phyloP scores from a whole-genome alignment of 352 stramenopile genomes.

The Phytophthora parvispora region DNA sequence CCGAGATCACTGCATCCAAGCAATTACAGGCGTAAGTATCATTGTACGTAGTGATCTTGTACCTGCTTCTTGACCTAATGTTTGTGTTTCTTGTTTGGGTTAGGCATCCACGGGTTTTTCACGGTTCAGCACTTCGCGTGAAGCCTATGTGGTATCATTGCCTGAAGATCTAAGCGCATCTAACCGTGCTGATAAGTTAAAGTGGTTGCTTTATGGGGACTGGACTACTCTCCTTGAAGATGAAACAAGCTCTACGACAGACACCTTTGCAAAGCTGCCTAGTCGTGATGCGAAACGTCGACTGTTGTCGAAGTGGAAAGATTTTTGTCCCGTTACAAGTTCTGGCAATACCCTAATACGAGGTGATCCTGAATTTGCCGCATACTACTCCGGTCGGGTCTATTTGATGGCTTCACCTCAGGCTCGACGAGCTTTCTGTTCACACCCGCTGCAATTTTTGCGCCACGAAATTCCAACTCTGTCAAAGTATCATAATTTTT shows the following conservation, averaged over 20 bases:
- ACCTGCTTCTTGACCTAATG: conserved; percentile 2
- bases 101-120: conserved; percentile 61
- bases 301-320: conserved; percentile 62
- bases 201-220: conserved; percentile 72
- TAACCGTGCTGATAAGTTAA: conserved; percentile 59
- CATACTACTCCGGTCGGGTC: conserved; percentile 51
- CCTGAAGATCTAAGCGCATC: conserved; percentile 46
- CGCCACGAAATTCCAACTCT: conserved; percentile 33
- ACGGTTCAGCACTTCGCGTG: conserved; percentile 49
- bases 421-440: conserved; percentile 50
- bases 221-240: conserved; percentile 44
- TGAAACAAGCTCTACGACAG: conserved; percentile 3
- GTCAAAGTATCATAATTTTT: conserved; percentile 39
- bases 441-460: conserved; percentile 59
- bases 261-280: conserved; percentile 27
- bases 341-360: conserved; percentile 26
- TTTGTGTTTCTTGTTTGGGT: neutral
- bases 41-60: neutral
- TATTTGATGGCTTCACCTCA: conserved; percentile 59
- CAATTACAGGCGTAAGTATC: conserved; percentile 66
- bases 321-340: conserved; percentile 69
- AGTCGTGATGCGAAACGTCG: conserved; percentile 25
- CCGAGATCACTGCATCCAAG: conserved; percentile 65
- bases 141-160: conserved; percentile 39
- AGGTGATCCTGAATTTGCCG: conserved; percentile 57